Base-by-base conservation (phyloP, 768 basidiomycete species). In the Boletus vinaceobasis region DNA sequence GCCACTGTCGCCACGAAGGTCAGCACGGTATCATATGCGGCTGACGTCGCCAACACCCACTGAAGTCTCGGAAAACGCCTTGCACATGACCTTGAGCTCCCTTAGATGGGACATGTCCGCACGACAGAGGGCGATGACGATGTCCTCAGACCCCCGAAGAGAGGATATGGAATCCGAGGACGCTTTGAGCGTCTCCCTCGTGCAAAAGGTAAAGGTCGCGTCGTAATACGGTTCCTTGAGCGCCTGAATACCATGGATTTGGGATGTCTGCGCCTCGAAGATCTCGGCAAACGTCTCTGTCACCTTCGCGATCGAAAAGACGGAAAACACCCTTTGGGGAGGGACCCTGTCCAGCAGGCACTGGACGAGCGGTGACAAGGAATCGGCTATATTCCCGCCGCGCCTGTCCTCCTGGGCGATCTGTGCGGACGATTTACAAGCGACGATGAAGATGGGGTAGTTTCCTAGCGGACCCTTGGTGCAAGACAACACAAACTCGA, bases 121-220 rank as follows among this genome's bases (percentile, higher is more conserved):
- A 17, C 44, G 67, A 19, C 77, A 70, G 14, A 77, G 61, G 5
- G 55, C 42, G 53, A 75, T 71, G 11, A 10, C 15, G 14, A 62
- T 7, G 19, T 64, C 62, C 15, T 58, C 55, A 1, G 50, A 17
- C 11, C 15, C 43, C 7, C 44, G 17, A n/a, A 56, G 37, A 5
- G 47, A 29, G 7, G 43, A 19, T 1, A 33, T n/a, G 8, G 43
- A 9, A 4, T 21, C 8, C 9, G 53, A 23, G 5, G 49, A 59
- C 6, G 59, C 56, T 2, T 58, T 55, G 29, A 84, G 58, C 2
- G 81, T 78, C 2, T 66, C 43, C 9, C 40, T 55, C 0, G 84
- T 86, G 64, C 84, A 85, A 56, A 74, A 80, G 7, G 80, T 74
- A 48, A 87, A 76, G 17, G 74, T 80, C 1, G 87, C 83, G 27